These are phyloP conservation scores for Ganoderma sinense DNA, from an alignment of 1,284 basidiomycete genomes.

Conservation along the genomic window DNA sequence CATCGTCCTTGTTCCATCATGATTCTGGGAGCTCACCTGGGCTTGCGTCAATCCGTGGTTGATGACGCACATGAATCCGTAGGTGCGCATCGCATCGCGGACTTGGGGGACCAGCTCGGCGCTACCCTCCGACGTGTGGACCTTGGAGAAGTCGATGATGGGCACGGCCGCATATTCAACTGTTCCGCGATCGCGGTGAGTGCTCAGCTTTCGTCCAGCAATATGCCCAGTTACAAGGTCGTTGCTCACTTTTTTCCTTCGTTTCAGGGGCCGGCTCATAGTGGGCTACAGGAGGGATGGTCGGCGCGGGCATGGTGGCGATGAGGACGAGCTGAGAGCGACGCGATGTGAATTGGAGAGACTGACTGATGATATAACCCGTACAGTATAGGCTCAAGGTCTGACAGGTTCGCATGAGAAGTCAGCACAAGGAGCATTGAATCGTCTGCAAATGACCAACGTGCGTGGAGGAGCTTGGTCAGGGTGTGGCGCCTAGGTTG, in stretches of 20 bases:
- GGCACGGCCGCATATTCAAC: slow-evolving; percentile 76
- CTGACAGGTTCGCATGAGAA: not conserved
- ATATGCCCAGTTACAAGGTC: no score
- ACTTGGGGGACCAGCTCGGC: slow-evolving; percentile 48
- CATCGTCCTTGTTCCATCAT: no score
- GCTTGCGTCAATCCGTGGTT: slow-evolving; percentile 62
- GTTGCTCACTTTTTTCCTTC: slow-evolving; percentile 33
- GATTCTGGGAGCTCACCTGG: slow-evolving; percentile 49
- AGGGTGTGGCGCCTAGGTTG: no score
- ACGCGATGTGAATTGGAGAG: not conserved
- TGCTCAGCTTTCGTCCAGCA: no score
- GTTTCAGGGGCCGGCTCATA: slow-evolving; percentile 35
- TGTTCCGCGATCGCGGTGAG: slow-evolving; percentile 35
- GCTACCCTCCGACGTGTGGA: slow-evolving; percentile 55
- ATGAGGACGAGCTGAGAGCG: not conserved
- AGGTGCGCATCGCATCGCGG: slow-evolving; percentile 62
- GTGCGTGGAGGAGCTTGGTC: not conserved
- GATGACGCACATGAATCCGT: slow-evolving; percentile 71
- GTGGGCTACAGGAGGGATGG: slow-evolving; percentile 28
- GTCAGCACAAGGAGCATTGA: not conserved
- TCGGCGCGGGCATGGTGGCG: slow-evolving; percentile 21
- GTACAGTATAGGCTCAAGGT: not conserved
- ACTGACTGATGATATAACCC: no score
- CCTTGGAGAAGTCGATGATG: slow-evolving; percentile 69
- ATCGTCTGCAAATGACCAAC: no score